A percentile compares a stretch with the other conserved stretches of the same genome.
Evolutionary conservation across 192 early-diverging fungal genomes (phyloP).

Genomic region (Dispira parvispora): DNA sequence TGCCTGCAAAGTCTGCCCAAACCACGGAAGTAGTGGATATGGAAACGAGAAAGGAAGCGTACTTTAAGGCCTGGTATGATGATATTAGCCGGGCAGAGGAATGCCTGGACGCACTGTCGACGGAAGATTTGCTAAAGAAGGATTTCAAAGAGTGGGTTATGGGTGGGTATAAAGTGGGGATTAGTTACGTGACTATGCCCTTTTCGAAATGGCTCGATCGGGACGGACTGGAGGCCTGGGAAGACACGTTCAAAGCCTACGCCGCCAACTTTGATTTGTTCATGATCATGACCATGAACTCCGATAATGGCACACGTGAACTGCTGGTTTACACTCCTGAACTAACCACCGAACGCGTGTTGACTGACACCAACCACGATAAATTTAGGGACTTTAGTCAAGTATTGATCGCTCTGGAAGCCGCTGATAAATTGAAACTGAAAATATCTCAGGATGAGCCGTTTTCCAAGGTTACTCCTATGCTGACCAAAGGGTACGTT

Average conservation of each 20-base stretch:
- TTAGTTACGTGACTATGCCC: conserved; percentile 23
- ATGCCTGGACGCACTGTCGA: conserved; percentile 18
- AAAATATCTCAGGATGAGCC: too few species aligned
- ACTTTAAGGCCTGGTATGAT: not conserved
- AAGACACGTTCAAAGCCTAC: not conserved
- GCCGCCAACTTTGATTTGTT: not conserved
- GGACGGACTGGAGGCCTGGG: conserved; percentile 9
- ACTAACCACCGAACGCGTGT: too few species aligned
- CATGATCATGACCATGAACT: not conserved
- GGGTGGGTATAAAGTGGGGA: conserved; percentile 19
- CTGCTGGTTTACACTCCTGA: not conserved
- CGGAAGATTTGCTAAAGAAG: conserved; percentile 23
- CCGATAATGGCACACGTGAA: not conserved
- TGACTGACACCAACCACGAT: too few species aligned
- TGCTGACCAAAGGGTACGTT: too few species aligned
- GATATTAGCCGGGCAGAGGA: conserved; percentile 19
- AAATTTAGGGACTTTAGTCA: too few species aligned
- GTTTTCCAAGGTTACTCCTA: too few species aligned
- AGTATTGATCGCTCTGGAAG: too few species aligned
- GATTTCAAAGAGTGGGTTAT: conserved; percentile 31
- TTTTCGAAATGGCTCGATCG: conserved; percentile 26
- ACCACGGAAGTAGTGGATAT: not conserved
- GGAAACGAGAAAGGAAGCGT: not conserved
- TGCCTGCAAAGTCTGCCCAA: not conserved
- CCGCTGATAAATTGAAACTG: too few species aligned